phyloP scores from a whole-genome alignment of 1,284 basidiomycete genomes.

The Cutaneotrichosporon sp. region DNA sequence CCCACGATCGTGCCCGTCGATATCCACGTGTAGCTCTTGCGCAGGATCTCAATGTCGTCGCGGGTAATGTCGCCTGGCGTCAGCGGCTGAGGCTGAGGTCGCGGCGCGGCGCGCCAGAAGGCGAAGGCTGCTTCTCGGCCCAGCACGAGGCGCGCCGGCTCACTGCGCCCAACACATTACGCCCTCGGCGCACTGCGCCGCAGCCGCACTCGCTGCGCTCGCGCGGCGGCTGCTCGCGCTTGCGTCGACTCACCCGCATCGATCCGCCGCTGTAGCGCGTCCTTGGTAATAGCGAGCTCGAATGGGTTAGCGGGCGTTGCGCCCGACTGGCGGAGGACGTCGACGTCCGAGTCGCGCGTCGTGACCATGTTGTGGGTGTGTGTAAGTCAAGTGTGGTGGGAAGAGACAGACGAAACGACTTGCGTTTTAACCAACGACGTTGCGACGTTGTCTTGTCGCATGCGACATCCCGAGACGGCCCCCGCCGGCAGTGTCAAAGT shows the following conservation, averaged over 20 bases:
- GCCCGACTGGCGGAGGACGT: background rate
- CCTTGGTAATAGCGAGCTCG: conserved; percentile 26
- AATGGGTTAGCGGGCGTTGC: conserved; percentile 17
- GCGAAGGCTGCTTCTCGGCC: background rate
- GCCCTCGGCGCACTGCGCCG: no score
- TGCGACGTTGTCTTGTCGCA: no score
- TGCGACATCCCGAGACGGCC: no score
- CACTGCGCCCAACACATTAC: background rate
- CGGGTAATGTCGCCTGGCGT: conserved; percentile 33
- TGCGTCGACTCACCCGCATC: conserved; percentile 23
- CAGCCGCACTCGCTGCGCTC: background rate
- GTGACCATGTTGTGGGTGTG: background rate
- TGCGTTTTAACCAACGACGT: no score
- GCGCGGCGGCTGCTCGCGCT: background rate
- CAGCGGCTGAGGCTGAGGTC: background rate
- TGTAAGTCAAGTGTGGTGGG: background rate
- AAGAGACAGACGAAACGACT: no score
- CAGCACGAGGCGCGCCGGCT: background rate
- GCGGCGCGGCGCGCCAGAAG: no score
- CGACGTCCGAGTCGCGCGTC: conserved; percentile 2
- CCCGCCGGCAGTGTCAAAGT: no score
- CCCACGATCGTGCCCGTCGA: conserved; percentile 19
- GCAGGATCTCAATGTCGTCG: conserved; percentile 33
- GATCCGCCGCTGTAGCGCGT: conserved; percentile 22
- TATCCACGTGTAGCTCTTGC: conserved; percentile 29